Conservation (phyloP, 2,329 filamentous ascomycete genomes). For the Orbilia brochopaga region DNA sequence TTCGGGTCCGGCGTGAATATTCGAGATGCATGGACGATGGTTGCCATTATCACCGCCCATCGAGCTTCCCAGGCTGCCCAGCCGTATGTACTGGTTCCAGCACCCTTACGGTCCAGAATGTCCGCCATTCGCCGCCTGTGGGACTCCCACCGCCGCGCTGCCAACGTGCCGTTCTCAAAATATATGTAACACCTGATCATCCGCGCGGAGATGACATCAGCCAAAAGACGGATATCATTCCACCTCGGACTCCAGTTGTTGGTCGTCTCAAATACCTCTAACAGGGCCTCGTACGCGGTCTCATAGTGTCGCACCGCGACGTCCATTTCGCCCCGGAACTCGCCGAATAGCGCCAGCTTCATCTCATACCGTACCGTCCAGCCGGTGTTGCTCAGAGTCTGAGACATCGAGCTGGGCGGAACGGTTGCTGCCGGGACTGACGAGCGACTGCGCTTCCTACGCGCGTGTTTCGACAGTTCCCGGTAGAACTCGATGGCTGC, state of each 20-base stretch:
- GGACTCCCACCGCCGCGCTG: conserved; percentile 77
- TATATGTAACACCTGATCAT: conserved; percentile 82
- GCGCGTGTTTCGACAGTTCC: conserved; percentile 87
- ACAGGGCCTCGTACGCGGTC: conserved; percentile 80
- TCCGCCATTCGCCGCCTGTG: conserved; percentile 77
- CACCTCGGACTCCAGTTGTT: conserved; percentile 89
- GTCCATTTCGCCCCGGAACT: conserved; percentile 93
- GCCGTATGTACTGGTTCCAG: conserved; percentile 85
- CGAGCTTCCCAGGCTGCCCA: conserved; percentile 93
- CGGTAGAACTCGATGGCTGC: conserved; percentile 87
- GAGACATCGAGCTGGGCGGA: conserved; percentile 83
- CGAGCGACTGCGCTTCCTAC: conserved; percentile 83
- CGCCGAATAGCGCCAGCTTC: conserved; percentile 87
- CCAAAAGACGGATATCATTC: conserved; percentile 87
- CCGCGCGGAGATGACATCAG: conserved; percentile 80
- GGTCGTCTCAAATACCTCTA: conserved; percentile 87
- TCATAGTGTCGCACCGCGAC: conserved; percentile 83
- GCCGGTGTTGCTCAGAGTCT: conserved; percentile 80
- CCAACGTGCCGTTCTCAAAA: conserved; percentile 77
- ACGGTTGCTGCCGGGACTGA: conserved; percentile 79
- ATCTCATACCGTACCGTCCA: conserved; percentile 97
- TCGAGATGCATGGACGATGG: conserved; percentile 34
- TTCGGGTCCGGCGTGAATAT: conserved; percentile 43
- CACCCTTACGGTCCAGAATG: conserved; percentile 80
- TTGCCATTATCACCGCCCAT: conserved; percentile 59